These are phyloP conservation scores for Schizopora paradoxa DNA, from an alignment of 1,284 basidiomycete genomes.

Conservation along the genomic window DNA sequence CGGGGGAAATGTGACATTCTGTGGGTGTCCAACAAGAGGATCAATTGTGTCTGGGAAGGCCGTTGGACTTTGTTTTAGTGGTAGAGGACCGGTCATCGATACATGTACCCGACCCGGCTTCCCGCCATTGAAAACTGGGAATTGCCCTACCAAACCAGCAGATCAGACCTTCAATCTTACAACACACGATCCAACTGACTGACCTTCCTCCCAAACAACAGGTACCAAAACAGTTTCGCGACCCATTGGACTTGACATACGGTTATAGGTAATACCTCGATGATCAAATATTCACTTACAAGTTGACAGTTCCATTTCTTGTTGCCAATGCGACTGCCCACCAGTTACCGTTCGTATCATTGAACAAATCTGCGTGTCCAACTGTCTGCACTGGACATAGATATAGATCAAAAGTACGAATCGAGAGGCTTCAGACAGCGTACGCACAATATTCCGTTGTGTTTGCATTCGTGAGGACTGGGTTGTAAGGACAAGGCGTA, in stretches of 20 bases:
- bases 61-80: conserved; percentile 6
- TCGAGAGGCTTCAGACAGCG: not conserved
- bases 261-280: not conserved
- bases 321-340: conserved; percentile 39
- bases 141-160: conserved; percentile 4
- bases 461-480: conserved; percentile 37
- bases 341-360: conserved; percentile 34
- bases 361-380: conserved; percentile 37
- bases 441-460: conserved; percentile 23
- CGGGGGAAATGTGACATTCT: conserved; percentile 24
- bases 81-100: conserved; percentile 15
- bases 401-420: not conserved
- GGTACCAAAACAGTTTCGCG: conserved; percentile 40
- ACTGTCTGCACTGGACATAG: conserved; percentile 31
- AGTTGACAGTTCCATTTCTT: conserved; percentile 34
- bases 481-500: conserved; percentile 37
- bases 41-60: not conserved
- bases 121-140: conserved; percentile 15
- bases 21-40: conserved; percentile 21
- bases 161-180: not conserved
- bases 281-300: conserved; percentile 4
- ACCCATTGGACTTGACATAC: conserved; percentile 24
- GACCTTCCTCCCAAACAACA: conserved; percentile 36
- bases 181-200: conserved; percentile 16
- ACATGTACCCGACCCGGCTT: conserved; percentile 12